Evolutionary conservation across 2,329 filamentous ascomycete genomes (phyloP).

Genomic region (Cephalotrichum gorgonifer): DNA sequence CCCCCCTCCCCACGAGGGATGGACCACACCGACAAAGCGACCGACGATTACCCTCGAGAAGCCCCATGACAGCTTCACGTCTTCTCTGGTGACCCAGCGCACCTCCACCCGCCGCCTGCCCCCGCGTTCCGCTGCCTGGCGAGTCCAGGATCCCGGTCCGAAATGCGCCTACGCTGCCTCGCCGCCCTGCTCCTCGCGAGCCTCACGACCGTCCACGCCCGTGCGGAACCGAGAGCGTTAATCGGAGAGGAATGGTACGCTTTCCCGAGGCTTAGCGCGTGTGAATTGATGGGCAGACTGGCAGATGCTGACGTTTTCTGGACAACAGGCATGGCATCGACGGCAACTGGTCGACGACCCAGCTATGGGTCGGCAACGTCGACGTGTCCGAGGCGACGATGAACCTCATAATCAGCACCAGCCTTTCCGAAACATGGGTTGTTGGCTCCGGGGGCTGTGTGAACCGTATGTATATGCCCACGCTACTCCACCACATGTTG

Average conservation of each 20-base stretch:
- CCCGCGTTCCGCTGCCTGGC: not conserved
- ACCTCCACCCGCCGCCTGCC: not conserved
- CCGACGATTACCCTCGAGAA: not conserved
- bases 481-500: not conserved
- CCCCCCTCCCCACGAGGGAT: not conserved
- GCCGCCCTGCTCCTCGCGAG: not conserved
- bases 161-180: slow-evolving; percentile 1
- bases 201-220: not conserved
- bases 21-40: not conserved
- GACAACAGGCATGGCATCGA: slow-evolving; percentile 50
- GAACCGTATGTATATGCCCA: slow-evolving; percentile 26
- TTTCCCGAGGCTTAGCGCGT: not conserved
- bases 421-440: slow-evolving; percentile 62
- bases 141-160: not conserved
- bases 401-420: slow-evolving; percentile 48
- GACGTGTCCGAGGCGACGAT: slow-evolving; percentile 21
- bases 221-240: slow-evolving; percentile 3
- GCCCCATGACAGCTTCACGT: slow-evolving; percentile 1
- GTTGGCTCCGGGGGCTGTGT: slow-evolving; percentile 48
- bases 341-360: slow-evolving; percentile 63
- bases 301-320: not conserved
- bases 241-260: slow-evolving; percentile 3
- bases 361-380: slow-evolving; percentile 42
- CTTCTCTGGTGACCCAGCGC: slow-evolving; percentile 3
- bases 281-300: not conserved